A percentile compares a stretch with the other conserved stretches of the same genome.
phyloP scores from a whole-genome alignment of 139 green algal genomes.

The Ettlia oleoabundans region DNA sequence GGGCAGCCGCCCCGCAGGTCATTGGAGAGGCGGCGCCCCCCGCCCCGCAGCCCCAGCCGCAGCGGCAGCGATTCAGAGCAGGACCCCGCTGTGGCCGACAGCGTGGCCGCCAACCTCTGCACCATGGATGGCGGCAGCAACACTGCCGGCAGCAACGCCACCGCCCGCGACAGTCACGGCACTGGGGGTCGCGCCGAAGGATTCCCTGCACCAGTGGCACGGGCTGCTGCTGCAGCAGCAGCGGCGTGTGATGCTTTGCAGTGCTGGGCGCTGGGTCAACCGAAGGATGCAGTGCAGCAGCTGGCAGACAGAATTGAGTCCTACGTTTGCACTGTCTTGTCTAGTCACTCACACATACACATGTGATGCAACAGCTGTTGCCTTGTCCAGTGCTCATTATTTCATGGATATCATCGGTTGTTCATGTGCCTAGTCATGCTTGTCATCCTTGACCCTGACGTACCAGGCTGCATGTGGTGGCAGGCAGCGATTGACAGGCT shows the following conservation, averaged over 20 bases:
- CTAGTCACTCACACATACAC: no score
- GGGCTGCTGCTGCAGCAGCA: background rate
- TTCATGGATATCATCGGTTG: no score
- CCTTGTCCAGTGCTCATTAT: no score
- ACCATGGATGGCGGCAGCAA: constrained; percentile 9
- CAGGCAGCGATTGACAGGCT: no score
- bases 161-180: no score
- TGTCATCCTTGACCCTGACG: no score
- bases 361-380: no score
- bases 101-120: constrained; percentile 18
- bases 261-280: background rate
- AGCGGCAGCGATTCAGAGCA: constrained; percentile 24
- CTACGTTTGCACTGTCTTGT: background rate
- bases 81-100: background rate
- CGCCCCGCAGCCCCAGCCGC: background rate
- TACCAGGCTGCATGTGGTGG: no score
- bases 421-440: no score
- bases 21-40: background rate
- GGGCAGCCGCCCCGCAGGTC: background rate
- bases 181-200: background rate
- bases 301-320: background rate
- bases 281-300: background rate
- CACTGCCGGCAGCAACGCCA: background rate
- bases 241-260: background rate
- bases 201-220: background rate